Percentiles rank a stretch among this genome's conserved stretches.
phyloP scores from a whole-genome alignment of 1,284 basidiomycete species.

The Lentinula novae-zelandiae region DNA sequence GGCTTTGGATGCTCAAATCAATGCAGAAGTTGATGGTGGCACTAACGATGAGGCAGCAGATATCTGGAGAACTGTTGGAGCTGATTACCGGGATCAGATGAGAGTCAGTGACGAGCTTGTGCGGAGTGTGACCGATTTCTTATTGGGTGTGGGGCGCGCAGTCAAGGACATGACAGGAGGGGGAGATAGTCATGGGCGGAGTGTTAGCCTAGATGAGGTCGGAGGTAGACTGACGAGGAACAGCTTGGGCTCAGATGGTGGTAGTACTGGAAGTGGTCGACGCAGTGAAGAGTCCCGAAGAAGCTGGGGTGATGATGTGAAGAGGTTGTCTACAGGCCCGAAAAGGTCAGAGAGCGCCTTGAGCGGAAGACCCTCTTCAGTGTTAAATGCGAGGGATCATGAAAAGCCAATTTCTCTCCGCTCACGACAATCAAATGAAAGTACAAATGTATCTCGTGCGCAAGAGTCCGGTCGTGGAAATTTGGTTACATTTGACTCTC shows the following conservation, averaged over 20 bases:
- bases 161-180: conserved; percentile 49
- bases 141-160: conserved; percentile 68
- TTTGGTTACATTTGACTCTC: conserved; percentile 38
- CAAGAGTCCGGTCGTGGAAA: conserved; percentile 10
- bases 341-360: conserved; percentile 29
- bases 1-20: conserved; percentile 68
- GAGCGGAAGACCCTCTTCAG: conserved; percentile 24
- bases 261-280: conserved; percentile 36
- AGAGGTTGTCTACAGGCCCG: conserved; percentile 24
- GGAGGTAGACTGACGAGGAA: conserved; percentile 20
- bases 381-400: conserved; percentile 19
- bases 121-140: conserved; percentile 65
- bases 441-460: conserved; percentile 16
- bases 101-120: conserved; percentile 74
- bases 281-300: conserved; percentile 51
- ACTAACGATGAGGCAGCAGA: conserved; percentile 37
- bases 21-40: conserved; percentile 60
- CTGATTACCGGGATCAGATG: conserved; percentile 66
- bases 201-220: conserved; percentile 42
- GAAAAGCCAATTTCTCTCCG: conserved; percentile 28
- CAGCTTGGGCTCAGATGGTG: conserved; percentile 31
- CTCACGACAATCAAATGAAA: conserved; percentile 23
- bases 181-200: conserved; percentile 38
- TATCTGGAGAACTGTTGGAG: conserved; percentile 64
- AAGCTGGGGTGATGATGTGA: conserved; percentile 49